These are phyloP conservation scores for Apiotrichum porosum DNA, from an alignment of 1,284 basidiomycete species.

Conservation along the genomic window DNA sequence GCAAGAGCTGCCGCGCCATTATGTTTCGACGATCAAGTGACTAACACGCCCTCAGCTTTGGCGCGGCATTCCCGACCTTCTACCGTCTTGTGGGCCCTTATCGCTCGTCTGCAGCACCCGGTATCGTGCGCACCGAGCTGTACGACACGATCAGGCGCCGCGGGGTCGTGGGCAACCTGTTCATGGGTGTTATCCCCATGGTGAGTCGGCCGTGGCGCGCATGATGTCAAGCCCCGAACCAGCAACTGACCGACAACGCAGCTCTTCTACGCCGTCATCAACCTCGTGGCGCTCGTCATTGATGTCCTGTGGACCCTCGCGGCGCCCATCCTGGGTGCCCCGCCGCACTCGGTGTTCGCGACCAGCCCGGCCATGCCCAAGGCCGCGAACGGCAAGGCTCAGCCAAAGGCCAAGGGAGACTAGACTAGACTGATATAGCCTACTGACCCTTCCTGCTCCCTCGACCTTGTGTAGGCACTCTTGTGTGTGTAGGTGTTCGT, in stretches of 20 bases:
- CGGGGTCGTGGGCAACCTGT: conserved; percentile 58
- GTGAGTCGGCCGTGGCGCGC: conserved; percentile 21
- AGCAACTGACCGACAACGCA: not conserved
- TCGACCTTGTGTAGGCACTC: too few relatives aligned
- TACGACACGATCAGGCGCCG: conserved; percentile 62
- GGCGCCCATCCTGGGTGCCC: conserved; percentile 2
- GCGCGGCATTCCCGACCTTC: conserved; percentile 60
- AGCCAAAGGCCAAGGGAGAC: not conserved
- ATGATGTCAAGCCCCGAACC: too few relatives aligned
- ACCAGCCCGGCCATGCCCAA: too few relatives aligned
- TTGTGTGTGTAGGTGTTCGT: too few relatives aligned
- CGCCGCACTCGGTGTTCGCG: not conserved
- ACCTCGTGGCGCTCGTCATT: not conserved
- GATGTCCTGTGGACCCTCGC: conserved; percentile 4
- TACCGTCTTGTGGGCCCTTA: conserved; percentile 61
- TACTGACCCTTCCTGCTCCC: too few relatives aligned
- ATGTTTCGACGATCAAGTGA: too few relatives aligned
- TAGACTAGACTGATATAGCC: too few relatives aligned
- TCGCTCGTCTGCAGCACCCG: conserved; percentile 47
- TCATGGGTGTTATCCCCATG: conserved; percentile 62
- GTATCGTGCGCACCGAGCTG: conserved; percentile 57
- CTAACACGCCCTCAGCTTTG: conserved; percentile 49
- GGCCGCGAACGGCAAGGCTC: too few relatives aligned
- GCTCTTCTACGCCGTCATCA: conserved; percentile 6
- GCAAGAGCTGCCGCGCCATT: too few relatives aligned